Base-by-base conservation (phyloP, 106 monocot genomes). In the Acorus gramineus region DNA sequence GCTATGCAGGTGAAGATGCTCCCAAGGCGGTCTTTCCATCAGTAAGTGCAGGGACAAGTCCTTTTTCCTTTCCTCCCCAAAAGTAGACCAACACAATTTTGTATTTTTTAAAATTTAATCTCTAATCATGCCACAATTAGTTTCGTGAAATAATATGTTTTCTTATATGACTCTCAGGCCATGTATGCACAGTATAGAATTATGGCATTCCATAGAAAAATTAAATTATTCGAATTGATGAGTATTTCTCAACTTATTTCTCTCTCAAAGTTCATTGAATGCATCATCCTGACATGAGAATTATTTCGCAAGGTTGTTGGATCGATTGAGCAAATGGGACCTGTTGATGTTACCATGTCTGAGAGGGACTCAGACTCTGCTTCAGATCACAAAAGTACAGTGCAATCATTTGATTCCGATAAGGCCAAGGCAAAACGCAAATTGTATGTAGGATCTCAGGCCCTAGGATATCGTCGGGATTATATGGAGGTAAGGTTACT, bases 11-110 rank as follows among this genome's bases (percentile, higher is more conserved):
- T 3, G 94, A 94, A 58, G 94, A 94, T 74, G 77, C 90, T 8
- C 94, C 94, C 47, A 94, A 94, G 71, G 94, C 94, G 7, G 94
- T 94, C 44, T 94, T 94, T 70, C 90, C 89, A 4, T 94, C 93
- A n/a, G 90, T 90, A 78, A 90, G 77, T 70, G 53, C 28, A 28
- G 28, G 28, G 28, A 28, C 28, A 28, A 28, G 28, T 28, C 28
- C 28, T 28, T 28, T 28, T 28, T 28, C 28, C 28, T 28, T 28
- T 28, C 28, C 28, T 28, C 28, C 28, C 28, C 28, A 28, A 28
- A 28, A 28, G 1, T 28, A 28, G 28, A 1, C 28, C 28, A 28
- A 0, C 28, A 28, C 28, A 28, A 28, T 28, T 28, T 28, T 28
- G 28, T 28, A 28, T 28, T 28, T 28, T 28, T 28, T 28, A 28